Evolutionary conservation across 345 rosid species (phyloP).

Genomic region (Limnanthes douglasii): DNA sequence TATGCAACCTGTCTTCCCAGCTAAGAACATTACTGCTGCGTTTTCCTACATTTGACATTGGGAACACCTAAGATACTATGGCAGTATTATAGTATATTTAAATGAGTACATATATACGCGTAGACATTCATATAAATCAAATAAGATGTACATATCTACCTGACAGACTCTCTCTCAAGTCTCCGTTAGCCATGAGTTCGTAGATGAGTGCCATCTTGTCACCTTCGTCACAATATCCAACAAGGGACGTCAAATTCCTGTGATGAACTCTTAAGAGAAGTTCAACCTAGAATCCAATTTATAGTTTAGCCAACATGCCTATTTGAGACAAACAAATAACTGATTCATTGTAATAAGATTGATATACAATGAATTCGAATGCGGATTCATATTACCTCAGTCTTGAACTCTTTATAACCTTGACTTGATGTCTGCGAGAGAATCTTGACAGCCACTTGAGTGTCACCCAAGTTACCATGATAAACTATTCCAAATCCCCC

Average conservation of each 20-base stretch:
- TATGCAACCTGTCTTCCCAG: constrained; percentile 24
- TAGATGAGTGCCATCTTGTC: constrained; percentile 23
- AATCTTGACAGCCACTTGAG: constrained; percentile 40
- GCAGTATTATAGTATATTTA: no score
- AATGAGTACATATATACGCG: no score
- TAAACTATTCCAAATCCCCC: constrained; percentile 43
- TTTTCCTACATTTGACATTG: constrained; percentile 14
- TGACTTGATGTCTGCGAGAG: constrained; percentile 24
- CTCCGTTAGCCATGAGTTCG: constrained; percentile 33
- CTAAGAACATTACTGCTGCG: constrained; percentile 2
- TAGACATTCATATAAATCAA: background rate
- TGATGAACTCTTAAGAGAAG: constrained; percentile 40
- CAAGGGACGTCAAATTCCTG: constrained; percentile 22
- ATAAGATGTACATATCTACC: constrained; percentile 8
- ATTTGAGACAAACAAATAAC: no score
- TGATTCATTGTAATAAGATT: no score
- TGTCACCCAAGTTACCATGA: constrained; percentile 17
- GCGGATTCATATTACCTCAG: no score
- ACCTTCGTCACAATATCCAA: constrained; percentile 34
- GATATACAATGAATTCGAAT: no score
- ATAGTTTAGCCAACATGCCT: no score
- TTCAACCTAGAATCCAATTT: no score
- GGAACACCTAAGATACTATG: no score
- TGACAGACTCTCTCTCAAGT: constrained; percentile 19
- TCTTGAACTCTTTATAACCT: constrained; percentile 26